Base-by-base conservation (phyloP, 768 basidiomycete species). In the Auricularia sp. region DNA sequence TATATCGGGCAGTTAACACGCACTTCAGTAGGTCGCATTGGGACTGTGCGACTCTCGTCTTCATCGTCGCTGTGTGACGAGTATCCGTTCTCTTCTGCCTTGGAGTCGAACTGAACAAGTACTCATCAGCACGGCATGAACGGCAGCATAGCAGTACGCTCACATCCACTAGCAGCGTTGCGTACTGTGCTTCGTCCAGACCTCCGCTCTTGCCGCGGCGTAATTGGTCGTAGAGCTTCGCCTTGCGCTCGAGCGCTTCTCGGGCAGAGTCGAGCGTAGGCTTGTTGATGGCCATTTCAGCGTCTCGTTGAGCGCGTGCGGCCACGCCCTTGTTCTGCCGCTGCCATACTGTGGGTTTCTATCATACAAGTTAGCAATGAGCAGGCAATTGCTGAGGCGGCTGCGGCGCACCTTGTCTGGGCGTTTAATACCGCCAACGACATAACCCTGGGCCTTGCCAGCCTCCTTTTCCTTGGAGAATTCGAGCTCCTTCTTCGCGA, bases 281-380 rank as follows among this genome's bases (percentile, higher is more conserved):
- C 69, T 79, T 83, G 75, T 83, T 85, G 64, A 90, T 75, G 43
- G 77, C 84, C 2, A 87, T 79, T 70, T 91, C 87, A 6, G 85
- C 71, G 74, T 93, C 92, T 36, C 86, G 82, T 21, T 78, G 76
- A 0, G 84, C 84, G 1, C 92, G 84, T 5, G 74, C 75, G 2
- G 81, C 72, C 21, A 93, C 85, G 16, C 90, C 91, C 72, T 86
- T 87, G 70, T 93, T 93, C 61, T 84, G 83, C 42, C 83, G 84
- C 3, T 81, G 75, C 92, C 92, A 94, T 75, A 84, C 77, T 1
- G 86, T 87, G 3, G 86, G 81, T 80, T 91, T 93, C 91, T 92
- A 56, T 12, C 29, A 21, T 21, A 66, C 1, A 36, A 53, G 18
- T 36, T 21, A 5, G 12, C 36, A 36, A 56, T 21, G 29, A 35